These are phyloP conservation scores for Mycena galericulata DNA, from an alignment of 768 basidiomycete genomes.

Conservation along the genomic window DNA sequence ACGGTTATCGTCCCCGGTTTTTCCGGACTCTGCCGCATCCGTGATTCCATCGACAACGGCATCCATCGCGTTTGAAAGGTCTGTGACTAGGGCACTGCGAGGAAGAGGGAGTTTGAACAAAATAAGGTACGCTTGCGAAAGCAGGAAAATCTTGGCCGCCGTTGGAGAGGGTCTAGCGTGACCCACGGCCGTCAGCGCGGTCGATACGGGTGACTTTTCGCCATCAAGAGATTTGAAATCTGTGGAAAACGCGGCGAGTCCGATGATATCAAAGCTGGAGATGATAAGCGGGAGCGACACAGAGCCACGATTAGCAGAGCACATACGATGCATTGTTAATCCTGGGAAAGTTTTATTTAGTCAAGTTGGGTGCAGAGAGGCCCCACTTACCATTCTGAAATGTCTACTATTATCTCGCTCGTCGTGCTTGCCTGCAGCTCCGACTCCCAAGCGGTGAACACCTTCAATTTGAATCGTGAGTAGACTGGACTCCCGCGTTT, in stretches of 20 bases:
- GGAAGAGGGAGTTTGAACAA: conserved; percentile 11
- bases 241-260: conserved; percentile 55
- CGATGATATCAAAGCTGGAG: conserved; percentile 52
- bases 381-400: conserved; percentile 16
- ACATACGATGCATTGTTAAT: conserved; percentile 19
- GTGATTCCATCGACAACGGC: neutral
- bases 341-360: neutral
- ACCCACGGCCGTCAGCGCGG: conserved; percentile 7
- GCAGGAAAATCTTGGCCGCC: neutral
- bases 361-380: no score
- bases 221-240: conserved; percentile 54
- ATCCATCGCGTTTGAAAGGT: conserved; percentile 21
- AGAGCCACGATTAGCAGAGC: no score
- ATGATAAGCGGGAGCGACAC: neutral
- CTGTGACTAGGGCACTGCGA: neutral
- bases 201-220: conserved; percentile 29
- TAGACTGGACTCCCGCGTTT: neutral
- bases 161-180: conserved; percentile 11
- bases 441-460: conserved; percentile 14
- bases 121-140: conserved; percentile 3
- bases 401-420: conserved; percentile 8
- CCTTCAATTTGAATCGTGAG: neutral
- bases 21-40: neutral
- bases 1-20: neutral
- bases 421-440: neutral